Conservation (phyloP, 2,329 filamentous ascomycete species). For the Stemphylium vesicarium region DNA sequence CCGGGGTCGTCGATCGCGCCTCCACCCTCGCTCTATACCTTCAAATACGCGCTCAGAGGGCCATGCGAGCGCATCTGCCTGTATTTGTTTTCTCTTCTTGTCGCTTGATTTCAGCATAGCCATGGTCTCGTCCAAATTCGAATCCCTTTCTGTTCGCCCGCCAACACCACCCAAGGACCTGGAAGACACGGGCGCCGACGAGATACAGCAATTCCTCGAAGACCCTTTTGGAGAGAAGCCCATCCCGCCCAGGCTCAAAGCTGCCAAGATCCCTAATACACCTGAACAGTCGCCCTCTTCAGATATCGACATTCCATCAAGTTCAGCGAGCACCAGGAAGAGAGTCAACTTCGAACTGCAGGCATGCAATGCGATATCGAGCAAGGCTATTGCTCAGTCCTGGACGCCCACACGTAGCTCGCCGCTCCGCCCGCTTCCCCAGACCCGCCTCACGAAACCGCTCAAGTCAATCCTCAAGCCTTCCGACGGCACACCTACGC, state of each 20-base stretch:
- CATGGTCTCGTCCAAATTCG: conserved; percentile 52
- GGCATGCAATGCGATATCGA: conserved; percentile 62
- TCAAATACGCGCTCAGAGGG: conserved; percentile 18
- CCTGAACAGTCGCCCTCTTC: conserved; percentile 55
- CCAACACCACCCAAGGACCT: conserved; percentile 63
- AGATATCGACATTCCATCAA: conserved; percentile 44
- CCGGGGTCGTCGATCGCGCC: conserved; percentile 18
- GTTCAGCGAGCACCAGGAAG: conserved; percentile 45
- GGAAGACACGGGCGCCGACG: conserved; percentile 44
- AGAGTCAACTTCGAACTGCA: conserved; percentile 69
- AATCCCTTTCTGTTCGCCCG: conserved; percentile 58
- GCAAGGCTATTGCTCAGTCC: conserved; percentile 35
- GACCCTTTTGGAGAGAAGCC: conserved; percentile 49
- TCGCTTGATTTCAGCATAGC: conserved; percentile 43
- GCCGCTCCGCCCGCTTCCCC: conserved; percentile 56
- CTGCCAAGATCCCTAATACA: conserved; percentile 37
- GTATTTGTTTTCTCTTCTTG: conserved; percentile 27
- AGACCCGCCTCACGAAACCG: conserved; percentile 61
- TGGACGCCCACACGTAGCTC: conserved; percentile 49
- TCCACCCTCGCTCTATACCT: conserved; percentile 18
- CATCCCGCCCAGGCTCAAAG: conserved; percentile 28
- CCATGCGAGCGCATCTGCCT: conserved; percentile 34
- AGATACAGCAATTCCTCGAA: conserved; percentile 53
- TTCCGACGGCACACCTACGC: conserved; percentile 51
- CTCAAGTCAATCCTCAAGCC: conserved; percentile 84